Conservation (phyloP, 2,329 filamentous ascomycete species). For the Fusarium begoniae region DNA sequence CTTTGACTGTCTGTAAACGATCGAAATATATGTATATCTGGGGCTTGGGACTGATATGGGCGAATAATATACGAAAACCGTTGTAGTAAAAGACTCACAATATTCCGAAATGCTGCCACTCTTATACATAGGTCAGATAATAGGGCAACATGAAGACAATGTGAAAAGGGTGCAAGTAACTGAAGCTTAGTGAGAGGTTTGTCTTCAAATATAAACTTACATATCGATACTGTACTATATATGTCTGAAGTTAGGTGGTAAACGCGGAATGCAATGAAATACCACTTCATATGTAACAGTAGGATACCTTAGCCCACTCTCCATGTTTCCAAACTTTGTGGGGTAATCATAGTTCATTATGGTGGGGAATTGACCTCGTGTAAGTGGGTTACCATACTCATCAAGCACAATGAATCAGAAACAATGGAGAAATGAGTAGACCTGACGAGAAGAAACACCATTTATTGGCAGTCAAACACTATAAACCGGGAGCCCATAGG, state of each 20-base stretch:
- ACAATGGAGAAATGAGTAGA: background rate
- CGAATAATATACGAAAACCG: background rate
- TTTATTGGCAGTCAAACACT: background rate
- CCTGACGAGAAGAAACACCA: background rate
- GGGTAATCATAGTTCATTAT: background rate
- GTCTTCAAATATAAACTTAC: background rate
- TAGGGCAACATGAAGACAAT: background rate
- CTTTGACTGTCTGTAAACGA: background rate
- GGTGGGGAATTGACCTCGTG: constrained; percentile 20
- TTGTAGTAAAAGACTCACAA: background rate
- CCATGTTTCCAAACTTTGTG: constrained; percentile 13
- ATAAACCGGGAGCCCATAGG: background rate
- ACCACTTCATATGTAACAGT: background rate
- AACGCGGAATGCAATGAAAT: background rate
- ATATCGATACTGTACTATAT: background rate
- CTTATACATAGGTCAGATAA: background rate
- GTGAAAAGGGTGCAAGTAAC: background rate
- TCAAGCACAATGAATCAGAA: background rate
- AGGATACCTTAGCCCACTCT: background rate
- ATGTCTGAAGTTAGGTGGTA: background rate
- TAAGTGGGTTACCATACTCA: background rate
- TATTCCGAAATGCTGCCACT: background rate
- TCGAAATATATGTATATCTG: background rate
- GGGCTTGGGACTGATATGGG: background rate
- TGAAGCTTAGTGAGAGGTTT: background rate